phyloP scores from a whole-genome alignment of 2,329 filamentous ascomycete species.

The Verticillium albo-atrum region DNA sequence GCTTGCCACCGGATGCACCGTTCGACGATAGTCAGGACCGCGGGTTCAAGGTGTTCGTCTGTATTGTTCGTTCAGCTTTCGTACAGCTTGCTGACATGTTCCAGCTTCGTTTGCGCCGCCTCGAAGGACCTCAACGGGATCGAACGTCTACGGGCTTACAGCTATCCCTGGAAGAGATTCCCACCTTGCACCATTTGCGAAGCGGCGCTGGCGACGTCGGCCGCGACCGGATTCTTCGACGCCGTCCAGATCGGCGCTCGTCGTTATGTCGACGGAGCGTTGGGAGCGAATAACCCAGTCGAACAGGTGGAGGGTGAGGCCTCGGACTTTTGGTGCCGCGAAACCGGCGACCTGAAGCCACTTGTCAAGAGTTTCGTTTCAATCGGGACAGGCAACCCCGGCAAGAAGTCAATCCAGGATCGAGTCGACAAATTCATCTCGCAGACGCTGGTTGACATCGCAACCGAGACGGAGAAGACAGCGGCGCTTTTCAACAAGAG shows the following conservation, averaged over 20 bases:
- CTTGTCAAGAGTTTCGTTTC: not conserved
- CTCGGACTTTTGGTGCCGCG: not conserved
- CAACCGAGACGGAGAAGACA: slow-evolving; percentile 33
- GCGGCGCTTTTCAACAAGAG: slow-evolving; percentile 26
- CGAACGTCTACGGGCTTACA: not conserved
- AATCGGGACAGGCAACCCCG: not conserved
- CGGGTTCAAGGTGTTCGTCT: not conserved
- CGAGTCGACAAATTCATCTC: not conserved
- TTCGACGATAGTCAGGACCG: not conserved
- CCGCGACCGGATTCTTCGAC: slow-evolving; percentile 9
- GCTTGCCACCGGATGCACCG: not conserved
- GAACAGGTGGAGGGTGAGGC: not conserved
- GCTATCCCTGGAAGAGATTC: not conserved
- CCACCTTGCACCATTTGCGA: slow-evolving; percentile 19
- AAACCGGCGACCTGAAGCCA: not conserved
- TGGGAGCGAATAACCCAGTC: not conserved
- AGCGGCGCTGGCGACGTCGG: slow-evolving; percentile 13
- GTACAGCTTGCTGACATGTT: not conserved
- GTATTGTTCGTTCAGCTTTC: not conserved
- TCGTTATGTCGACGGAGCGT: not conserved
- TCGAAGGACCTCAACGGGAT: not conserved
- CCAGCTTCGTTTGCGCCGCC: not conserved
- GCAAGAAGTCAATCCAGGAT: not conserved
- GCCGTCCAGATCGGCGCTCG: not conserved
- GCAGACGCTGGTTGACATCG: slow-evolving; percentile 17